A percentile compares a stretch with the other conserved stretches of the same genome.
Conservation (phyloP, 1,139 yeast genomes). For the Geotrichum europaeum region DNA sequence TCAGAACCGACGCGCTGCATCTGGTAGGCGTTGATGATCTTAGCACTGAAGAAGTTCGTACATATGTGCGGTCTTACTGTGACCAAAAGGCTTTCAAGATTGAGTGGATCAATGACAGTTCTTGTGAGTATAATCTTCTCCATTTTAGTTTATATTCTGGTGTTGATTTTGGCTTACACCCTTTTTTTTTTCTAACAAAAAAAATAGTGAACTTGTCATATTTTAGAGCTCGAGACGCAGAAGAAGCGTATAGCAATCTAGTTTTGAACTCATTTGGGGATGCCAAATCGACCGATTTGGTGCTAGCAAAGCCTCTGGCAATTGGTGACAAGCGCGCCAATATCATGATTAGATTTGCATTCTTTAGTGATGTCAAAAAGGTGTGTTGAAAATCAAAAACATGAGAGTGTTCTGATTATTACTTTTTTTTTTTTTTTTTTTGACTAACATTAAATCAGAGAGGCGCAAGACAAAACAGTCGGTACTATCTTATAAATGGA, state of each 20-base stretch:
- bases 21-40: slow-evolving; percentile 63
- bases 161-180: neutral
- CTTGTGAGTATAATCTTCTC: slow-evolving; percentile 21
- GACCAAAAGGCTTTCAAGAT: slow-evolving; percentile 43
- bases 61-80: slow-evolving; percentile 47
- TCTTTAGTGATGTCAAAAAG: slow-evolving; percentile 51
- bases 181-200: slow-evolving; percentile 1
- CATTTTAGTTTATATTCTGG: too few species aligned
- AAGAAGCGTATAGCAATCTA: slow-evolving; percentile 2
- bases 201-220: slow-evolving; percentile 11
- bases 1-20: slow-evolving; percentile 43
- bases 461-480: slow-evolving; percentile 53
- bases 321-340: slow-evolving; percentile 40
- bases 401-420: too few species aligned
- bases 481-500: slow-evolving; percentile 67
- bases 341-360: slow-evolving; percentile 44
- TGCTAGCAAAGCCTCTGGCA: slow-evolving; percentile 37
- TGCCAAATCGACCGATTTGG: slow-evolving; percentile 19
- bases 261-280: neutral
- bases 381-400: neutral
- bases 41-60: slow-evolving; percentile 58
- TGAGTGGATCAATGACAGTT: slow-evolving; percentile 67
- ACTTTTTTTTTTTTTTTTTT: neutral
- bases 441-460: slow-evolving; percentile 23
- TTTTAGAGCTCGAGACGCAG: slow-evolving; percentile 17